A percentile compares a stretch with the other conserved stretches of the same genome.
These are phyloP conservation scores for Lophiostoma macrostomum DNA, from an alignment of 495 filamentous ascomycete genomes.

Conservation along the genomic window DNA sequence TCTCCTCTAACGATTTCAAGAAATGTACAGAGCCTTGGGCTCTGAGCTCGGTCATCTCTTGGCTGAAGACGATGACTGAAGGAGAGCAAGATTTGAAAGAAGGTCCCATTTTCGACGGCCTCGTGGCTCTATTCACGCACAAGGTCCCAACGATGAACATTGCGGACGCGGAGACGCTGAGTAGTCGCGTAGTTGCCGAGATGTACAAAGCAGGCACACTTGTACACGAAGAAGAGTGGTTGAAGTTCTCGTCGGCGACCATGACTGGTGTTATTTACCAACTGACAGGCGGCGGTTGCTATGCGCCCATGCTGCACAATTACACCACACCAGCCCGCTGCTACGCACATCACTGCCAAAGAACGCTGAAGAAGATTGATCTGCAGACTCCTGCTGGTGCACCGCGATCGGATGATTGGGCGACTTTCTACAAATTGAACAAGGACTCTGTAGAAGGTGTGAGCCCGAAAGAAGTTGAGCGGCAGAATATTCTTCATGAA, in stretches of 20 bases:
- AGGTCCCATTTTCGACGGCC: slow-evolving; percentile 76
- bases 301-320: slow-evolving; percentile 77
- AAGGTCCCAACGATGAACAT: slow-evolving; percentile 99
- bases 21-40: slow-evolving; percentile 91
- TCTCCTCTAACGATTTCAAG: slow-evolving; percentile 78
- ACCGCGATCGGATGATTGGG: slow-evolving; percentile 78
- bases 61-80: slow-evolving; percentile 85
- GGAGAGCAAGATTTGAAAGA: slow-evolving; percentile 78
- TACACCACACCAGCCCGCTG: slow-evolving; percentile 72
- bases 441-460: slow-evolving; percentile 67
- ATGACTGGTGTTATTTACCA: slow-evolving; percentile 90
- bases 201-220: slow-evolving; percentile 80
- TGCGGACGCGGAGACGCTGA: slow-evolving; percentile 88
- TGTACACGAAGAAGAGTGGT: slow-evolving; percentile 93
- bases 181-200: slow-evolving; percentile 69
- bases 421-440: slow-evolving; percentile 81
- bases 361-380: slow-evolving; percentile 92
- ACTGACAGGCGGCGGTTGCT: slow-evolving; percentile 89
- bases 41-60: slow-evolving; percentile 77
- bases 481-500: slow-evolving; percentile 93
- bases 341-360: slow-evolving; percentile 90
- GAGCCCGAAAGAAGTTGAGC: slow-evolving; percentile 82
- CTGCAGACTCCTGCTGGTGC: slow-evolving; percentile 66
- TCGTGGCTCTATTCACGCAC: slow-evolving; percentile 87
- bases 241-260: slow-evolving; percentile 75